Evolutionary conservation across 495 filamentous ascomycete species (phyloP).

Genomic region (Antarctomyces pellizariae): DNA sequence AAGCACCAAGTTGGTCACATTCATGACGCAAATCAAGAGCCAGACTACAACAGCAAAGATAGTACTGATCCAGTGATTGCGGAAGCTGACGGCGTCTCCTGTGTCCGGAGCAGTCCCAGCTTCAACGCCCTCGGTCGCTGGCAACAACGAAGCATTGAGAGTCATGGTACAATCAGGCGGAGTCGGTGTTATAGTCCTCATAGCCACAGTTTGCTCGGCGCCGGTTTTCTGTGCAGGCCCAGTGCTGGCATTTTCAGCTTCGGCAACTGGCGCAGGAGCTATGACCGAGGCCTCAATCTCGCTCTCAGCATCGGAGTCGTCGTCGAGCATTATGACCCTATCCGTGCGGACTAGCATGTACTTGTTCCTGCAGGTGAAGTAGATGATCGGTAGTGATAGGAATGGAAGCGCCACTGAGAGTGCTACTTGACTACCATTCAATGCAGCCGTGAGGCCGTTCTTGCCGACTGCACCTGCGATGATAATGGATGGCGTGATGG

Average conservation of each 20-base stretch:
- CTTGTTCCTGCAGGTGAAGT: conserved; percentile 57
- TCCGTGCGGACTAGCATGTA: conserved; percentile 49
- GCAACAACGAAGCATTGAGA: no score
- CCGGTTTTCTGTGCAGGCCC: no score
- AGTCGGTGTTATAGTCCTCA: no score
- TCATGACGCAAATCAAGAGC: conserved; percentile 48
- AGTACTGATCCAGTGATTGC: conserved; percentile 34
- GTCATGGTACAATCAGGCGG: no score
- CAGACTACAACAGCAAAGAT: conserved; percentile 34
- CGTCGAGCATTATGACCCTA: conserved; percentile 15
- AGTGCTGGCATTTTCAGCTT: conserved; percentile 10
- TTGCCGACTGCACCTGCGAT: conserved; percentile 58
- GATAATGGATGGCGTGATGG: conserved; percentile 61
- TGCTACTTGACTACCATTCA: conserved; percentile 60
- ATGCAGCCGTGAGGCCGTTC: conserved; percentile 43
- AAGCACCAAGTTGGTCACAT: conserved; percentile 46
- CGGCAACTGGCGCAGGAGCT: conserved; percentile 7
- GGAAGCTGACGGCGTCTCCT: conserved; percentile 30
- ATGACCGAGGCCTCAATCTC: background rate
- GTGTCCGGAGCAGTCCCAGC: no score
- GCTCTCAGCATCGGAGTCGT: conserved; percentile 11
- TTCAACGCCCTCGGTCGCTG: no score
- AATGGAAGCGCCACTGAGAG: conserved; percentile 65
- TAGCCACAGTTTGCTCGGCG: no score
- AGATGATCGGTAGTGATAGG: conserved; percentile 62